Evolutionary conservation across 179 eudicot species (phyloP), one percentile per base, ranked within the genome.

Genomic region (Beta corolliflora): DNA sequence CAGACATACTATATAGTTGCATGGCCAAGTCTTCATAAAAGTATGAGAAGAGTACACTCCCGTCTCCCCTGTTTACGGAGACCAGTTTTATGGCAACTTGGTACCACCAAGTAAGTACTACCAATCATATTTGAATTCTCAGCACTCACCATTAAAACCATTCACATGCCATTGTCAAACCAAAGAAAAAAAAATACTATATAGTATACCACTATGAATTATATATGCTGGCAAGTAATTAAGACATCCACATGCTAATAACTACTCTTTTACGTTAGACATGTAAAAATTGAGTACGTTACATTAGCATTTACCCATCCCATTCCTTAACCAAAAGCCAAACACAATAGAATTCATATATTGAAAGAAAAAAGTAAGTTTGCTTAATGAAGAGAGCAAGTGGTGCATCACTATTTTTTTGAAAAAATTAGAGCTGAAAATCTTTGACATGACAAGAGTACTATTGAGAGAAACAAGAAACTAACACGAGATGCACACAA

Each of bases 241-340:
- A 74, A 79, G 80, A 56, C 70, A 50, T 64, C 81, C 87, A 81
- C 85, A 78, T 81, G 87, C 66, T 61, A 77, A 1, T 73, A 52
- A 73, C 80, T 64, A 74, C 81, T 77, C 48, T 63, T 80, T n/a
- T 3, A 11, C 9, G 46, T 76, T 10, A 25, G 29, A 25, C 29
- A 1, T 25, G 29, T 25, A 25, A 25, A 25, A 25, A 25, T 25
- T 25, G 29, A 25, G 29, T 25, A 25, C 1, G 29, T 25, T 25
- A 1, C 29, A 25, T 25, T 1, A 25, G 29, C 29, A 25, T 25
- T 25, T 25, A 25, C 41, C 41, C 41, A 36, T 36, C 41, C 41
- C 41, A 0, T 36, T 36, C 2, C 41, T 1, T 36, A 36, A 36
- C 41, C 41, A 36, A 36, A 36, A 36, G 41, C 41, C 41, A 36